A percentile compares a stretch with the other conserved stretches of the same genome.
Conservation (phyloP, 768 basidiomycete genomes). For the Kwoniella mangroviensis region DNA sequence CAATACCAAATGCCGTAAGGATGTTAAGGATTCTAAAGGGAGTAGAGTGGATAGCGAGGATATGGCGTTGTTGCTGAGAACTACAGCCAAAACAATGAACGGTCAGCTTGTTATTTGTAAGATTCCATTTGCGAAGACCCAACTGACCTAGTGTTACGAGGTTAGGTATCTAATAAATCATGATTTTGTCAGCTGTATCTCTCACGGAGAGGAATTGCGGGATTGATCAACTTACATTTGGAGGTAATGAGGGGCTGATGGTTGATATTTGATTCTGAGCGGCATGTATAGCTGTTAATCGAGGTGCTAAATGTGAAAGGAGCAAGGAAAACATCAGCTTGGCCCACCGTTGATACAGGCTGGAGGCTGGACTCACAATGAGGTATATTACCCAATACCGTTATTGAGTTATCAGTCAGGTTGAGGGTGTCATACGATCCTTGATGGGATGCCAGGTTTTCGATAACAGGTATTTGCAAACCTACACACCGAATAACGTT, state of each 20-base stretch:
- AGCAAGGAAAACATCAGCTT: background rate
- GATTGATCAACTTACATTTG: slow-evolving; percentile 34
- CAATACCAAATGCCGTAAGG: slow-evolving; percentile 54
- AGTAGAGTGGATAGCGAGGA: slow-evolving; percentile 54
- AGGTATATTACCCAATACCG: slow-evolving; percentile 55
- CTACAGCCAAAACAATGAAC: slow-evolving; percentile 29
- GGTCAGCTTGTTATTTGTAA: background rate
- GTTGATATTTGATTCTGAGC: slow-evolving; percentile 55
- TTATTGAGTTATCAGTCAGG: slow-evolving; percentile 57
- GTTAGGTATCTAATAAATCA: slow-evolving; percentile 53
- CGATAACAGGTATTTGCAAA: slow-evolving; percentile 56
- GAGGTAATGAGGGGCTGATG: slow-evolving; percentile 52
- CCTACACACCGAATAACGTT: slow-evolving; percentile 29
- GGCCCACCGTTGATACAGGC: background rate
- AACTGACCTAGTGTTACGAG: slow-evolving; percentile 56
- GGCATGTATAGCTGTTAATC: slow-evolving; percentile 52
- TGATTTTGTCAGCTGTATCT: slow-evolving; percentile 18
- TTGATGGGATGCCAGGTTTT: slow-evolving; percentile 57
- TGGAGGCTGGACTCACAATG: slow-evolving; percentile 44
- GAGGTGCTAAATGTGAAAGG: slow-evolving; percentile 39
- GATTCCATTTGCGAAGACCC: too few species aligned
- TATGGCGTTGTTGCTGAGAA: slow-evolving; percentile 56
- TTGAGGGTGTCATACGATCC: slow-evolving; percentile 57
- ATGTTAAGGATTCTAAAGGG: slow-evolving; percentile 52
- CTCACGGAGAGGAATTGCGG: background rate